Percentiles rank a stretch among this genome's conserved stretches.
Evolutionary conservation across 2,329 filamentous ascomycete genomes (phyloP).

Genomic region (Penicillium sp.): DNA sequence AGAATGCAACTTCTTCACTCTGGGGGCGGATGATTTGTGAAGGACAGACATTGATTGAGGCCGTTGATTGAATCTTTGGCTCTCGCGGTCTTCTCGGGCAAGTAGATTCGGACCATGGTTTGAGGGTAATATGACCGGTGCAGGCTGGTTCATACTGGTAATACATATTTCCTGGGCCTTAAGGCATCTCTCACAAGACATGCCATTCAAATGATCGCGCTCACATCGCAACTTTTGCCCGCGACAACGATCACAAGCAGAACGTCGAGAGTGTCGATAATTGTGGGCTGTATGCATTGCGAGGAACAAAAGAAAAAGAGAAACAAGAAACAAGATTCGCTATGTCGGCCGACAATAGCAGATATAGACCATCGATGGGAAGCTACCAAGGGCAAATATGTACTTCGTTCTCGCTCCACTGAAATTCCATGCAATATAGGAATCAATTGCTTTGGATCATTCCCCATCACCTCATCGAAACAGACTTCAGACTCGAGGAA

Average conservation of each 20-base stretch:
- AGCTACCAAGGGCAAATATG: constrained; percentile 1
- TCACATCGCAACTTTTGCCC: constrained; percentile 26
- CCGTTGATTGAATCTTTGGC: neutral
- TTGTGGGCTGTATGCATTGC: constrained; percentile 19
- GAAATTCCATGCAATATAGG: neutral
- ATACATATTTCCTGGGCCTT: constrained; percentile 25
- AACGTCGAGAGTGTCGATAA: constrained; percentile 24
- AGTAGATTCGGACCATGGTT: neutral
- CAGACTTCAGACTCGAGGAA: neutral
- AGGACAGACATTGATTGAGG: constrained; percentile 11
- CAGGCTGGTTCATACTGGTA: constrained; percentile 18
- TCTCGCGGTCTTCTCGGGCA: constrained; percentile 1
- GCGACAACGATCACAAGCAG: constrained; percentile 25
- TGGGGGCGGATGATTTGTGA: constrained; percentile 9
- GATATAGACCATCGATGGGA: neutral
- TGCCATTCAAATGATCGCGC: constrained; percentile 19
- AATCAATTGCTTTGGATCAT: neutral
- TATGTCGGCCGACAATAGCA: neutral
- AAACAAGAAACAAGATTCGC: no score
- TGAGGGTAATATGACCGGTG: constrained; percentile 2
- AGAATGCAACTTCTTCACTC: constrained; percentile 8
- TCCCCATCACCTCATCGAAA: neutral
- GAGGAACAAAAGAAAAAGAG: no score
- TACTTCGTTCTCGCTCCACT: neutral
- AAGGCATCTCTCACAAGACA: constrained; percentile 24